Conservation (phyloP, 371 early-diverging fungal genomes). For the Mucor saturninus region DNA sequence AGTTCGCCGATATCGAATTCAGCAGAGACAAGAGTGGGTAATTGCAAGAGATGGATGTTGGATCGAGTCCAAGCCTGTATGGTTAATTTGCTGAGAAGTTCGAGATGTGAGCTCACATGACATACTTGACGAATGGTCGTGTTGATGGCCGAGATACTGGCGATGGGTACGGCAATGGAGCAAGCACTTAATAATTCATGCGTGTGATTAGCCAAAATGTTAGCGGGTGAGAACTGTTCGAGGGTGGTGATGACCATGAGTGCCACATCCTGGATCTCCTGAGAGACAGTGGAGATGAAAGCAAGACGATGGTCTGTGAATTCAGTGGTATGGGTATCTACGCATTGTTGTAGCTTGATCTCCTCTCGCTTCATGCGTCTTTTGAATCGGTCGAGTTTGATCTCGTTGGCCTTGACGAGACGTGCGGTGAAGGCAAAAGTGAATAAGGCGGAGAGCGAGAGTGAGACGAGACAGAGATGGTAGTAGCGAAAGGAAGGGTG, state of each 20-base stretch:
- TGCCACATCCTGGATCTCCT: conserved; percentile 56
- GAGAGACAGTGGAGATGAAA: conserved; percentile 39
- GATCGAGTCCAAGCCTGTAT: conserved; percentile 15
- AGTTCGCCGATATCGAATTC: conserved; percentile 63
- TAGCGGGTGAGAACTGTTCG: conserved; percentile 46
- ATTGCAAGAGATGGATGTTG: background rate
- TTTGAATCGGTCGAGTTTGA: conserved; percentile 5
- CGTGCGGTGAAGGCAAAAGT: conserved; percentile 20
- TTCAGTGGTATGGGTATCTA: conserved; percentile 5
- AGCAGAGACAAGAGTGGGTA: background rate
- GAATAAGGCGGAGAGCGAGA: conserved; percentile 6
- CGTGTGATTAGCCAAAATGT: conserved; percentile 31
- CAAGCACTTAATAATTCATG: conserved; percentile 50
- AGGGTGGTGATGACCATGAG: conserved; percentile 50
- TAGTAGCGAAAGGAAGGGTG: background rate
- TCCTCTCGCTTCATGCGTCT: conserved; percentile 2
- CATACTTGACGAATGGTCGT: conserved; percentile 40
- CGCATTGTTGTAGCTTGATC: background rate
- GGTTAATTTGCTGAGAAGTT: conserved; percentile 23
- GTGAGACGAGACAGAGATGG: conserved; percentile 1
- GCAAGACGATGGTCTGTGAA: conserved; percentile 17
- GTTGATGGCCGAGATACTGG: conserved; percentile 44
- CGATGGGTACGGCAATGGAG: conserved; percentile 46
- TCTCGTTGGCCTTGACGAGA: conserved; percentile 12
- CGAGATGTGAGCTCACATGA: conserved; percentile 34